Percentiles rank a stretch among this genome's conserved stretches.
Conservation (phyloP, 1,284 basidiomycete species). For the Takashimella koratensis region DNA sequence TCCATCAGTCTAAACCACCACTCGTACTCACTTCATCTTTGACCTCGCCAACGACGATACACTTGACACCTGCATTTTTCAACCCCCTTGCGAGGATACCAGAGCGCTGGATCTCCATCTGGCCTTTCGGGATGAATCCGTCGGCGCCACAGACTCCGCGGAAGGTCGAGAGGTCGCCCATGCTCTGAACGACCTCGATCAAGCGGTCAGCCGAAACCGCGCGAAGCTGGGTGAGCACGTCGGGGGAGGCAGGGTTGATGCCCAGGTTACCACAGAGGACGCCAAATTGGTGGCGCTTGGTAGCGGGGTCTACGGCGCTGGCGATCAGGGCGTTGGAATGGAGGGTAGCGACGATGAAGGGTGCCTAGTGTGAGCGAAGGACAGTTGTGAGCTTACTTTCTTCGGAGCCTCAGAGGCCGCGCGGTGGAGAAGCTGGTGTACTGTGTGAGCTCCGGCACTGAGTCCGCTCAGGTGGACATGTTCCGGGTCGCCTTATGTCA, state of each 20-base stretch:
- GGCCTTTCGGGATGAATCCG: constrained; percentile 57
- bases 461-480: constrained; percentile 65
- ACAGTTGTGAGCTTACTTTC: no score
- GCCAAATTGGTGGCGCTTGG: constrained; percentile 61
- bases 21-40: constrained; percentile 52
- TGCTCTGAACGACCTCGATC: constrained; percentile 56
- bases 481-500: constrained; percentile 18
- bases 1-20: neutral
- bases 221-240: constrained; percentile 55
- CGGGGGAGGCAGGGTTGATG: constrained; percentile 56
- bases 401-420: constrained; percentile 35
- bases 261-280: constrained; percentile 58
- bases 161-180: constrained; percentile 58
- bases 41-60: constrained; percentile 63
- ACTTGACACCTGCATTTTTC: constrained; percentile 58
- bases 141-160: constrained; percentile 60
- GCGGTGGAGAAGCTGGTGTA: constrained; percentile 68
- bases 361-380: constrained; percentile 46
- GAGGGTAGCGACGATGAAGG: constrained; percentile 62
- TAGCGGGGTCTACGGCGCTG: constrained; percentile 50
- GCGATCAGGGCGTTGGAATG: constrained; percentile 69
- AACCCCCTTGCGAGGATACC: constrained; percentile 59
- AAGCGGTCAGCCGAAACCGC: constrained; percentile 55
- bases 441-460: constrained; percentile 69
- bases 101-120: constrained; percentile 65